Evolutionary conservation across 2,329 filamentous ascomycete genomes (phyloP), one percentile per base, ranked within the genome.

Genomic region (Pseudocercospora crystallina): DNA sequence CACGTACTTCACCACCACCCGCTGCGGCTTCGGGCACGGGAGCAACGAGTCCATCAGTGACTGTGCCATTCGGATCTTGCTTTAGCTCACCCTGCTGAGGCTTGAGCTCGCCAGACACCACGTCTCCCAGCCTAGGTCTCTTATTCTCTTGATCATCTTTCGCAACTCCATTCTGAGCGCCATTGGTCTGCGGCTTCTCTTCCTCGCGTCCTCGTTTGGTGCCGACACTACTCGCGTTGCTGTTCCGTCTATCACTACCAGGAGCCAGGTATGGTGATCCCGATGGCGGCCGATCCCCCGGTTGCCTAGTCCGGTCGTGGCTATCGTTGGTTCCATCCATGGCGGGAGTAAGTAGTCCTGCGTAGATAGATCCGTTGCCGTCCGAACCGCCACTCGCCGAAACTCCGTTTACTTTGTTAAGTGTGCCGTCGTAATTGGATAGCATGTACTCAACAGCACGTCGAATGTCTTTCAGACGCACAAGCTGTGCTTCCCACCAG

Each of bases 401-500:
- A 10, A 59, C 58, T 33, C 60, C 61, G 37, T 65, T 62, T 37
- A 64, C 50, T 47, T 67, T 67, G 43, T 65, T 65, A 32, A 72
- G 66, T 5, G 65, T 61, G 13, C 67, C 63, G 56, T 77, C 75
- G 62, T 77, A 78, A 15, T 75, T 68, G 38, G 71, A 82, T 32
- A 83, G 81, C 76, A 96, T 87, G 47, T 89, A 79, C 47, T 87
- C 84, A 61, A 91, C 88, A 3, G 90, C 89, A 61, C 80, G 80
- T 36, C 80, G 73, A 56, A 95, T 87, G 55, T 87, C 82, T 15
- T 78, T 76, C 59, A 92, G 78, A 56, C 84, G 81, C 32, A 90
- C 87, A 31, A 83, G 82, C 45, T 96, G 73, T 49, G 82, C 80
- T 53, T 85, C 85, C 92, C 92, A 99, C 94, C 94, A 99, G 0